Percentiles rank a stretch among this genome's conserved stretches.
phyloP scores from a whole-genome alignment of 176 grass and related monocot genomes.

The Triticum aestivum region DNA sequence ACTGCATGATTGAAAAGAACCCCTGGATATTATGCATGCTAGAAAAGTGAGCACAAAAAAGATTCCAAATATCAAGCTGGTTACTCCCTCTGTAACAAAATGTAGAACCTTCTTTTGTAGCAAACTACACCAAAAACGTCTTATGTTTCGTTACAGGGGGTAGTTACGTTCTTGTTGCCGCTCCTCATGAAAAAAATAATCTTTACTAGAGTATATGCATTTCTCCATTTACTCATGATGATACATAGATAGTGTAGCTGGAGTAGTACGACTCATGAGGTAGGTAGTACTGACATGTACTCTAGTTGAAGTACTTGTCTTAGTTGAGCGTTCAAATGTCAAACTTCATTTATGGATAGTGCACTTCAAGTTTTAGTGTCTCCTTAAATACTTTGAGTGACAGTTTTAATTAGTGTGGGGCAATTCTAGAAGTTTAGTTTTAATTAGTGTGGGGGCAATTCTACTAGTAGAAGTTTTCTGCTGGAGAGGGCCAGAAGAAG shows the following conservation, averaged over 20 bases:
- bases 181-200: not conserved
- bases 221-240: not conserved
- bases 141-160: too few relatives aligned
- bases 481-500: slow-evolving; percentile 2
- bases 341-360: slow-evolving; percentile 14
- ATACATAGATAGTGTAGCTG: not conserved
- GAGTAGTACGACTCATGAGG: not conserved
- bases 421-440: slow-evolving; percentile 1
- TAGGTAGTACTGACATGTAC: not conserved
- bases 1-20: not conserved
- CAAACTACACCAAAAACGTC: too few relatives aligned
- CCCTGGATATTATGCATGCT: not conserved
- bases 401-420: not conserved
- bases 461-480: not conserved
- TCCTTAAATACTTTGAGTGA: not conserved
- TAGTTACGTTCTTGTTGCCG: not conserved
- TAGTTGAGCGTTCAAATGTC: not conserved
- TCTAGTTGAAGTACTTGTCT: not conserved
- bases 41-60: too few relatives aligned
- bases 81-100: too few relatives aligned
- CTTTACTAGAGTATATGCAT: not conserved
- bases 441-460: not conserved
- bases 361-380: not conserved
- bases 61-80: too few relatives aligned
- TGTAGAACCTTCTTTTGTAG: too few relatives aligned